Evolutionary conservation across 2,329 filamentous ascomycete species (phyloP).

Genomic region (Harringtonia lauricola): DNA sequence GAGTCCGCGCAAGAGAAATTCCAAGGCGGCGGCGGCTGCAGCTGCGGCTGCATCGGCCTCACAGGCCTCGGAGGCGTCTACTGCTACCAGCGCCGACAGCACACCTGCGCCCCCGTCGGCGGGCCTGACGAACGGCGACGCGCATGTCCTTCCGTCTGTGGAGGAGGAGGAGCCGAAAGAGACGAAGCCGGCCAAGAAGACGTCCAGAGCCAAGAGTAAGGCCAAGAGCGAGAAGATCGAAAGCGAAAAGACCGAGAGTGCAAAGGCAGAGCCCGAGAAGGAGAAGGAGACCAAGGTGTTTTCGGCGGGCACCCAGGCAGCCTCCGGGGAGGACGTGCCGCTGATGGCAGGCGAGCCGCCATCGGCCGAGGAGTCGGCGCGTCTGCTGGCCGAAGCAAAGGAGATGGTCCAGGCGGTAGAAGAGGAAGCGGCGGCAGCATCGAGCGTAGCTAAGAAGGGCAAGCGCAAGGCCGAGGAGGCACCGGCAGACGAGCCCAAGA

Average conservation of each 20-base stretch:
- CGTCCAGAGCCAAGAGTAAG: slow-evolving; percentile 2
- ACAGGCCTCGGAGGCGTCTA: slow-evolving; percentile 27
- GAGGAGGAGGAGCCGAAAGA: slow-evolving; percentile 32
- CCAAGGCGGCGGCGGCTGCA: slow-evolving; percentile 25
- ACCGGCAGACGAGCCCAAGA: slow-evolving; percentile 54
- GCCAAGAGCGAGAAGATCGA: slow-evolving; percentile 1
- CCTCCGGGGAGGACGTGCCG: slow-evolving; percentile 66
- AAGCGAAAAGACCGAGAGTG: too few species aligned
- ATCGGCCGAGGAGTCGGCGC: slow-evolving; percentile 64
- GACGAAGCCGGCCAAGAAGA: slow-evolving; percentile 3
- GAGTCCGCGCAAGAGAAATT: slow-evolving; percentile 43
- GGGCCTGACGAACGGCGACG: slow-evolving; percentile 18
- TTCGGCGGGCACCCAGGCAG: slow-evolving; percentile 36
- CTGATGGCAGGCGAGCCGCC: slow-evolving; percentile 58
- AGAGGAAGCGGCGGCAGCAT: slow-evolving; percentile 26
- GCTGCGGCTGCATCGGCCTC: slow-evolving; percentile 15
- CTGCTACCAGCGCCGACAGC: slow-evolving; percentile 14
- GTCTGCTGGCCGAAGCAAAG: slow-evolving; percentile 78
- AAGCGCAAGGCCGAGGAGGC: slow-evolving; percentile 71
- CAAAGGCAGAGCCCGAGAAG: not conserved
- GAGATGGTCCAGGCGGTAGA: slow-evolving; percentile 69
- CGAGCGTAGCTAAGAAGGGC: slow-evolving; percentile 34
- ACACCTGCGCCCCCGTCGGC: slow-evolving; percentile 15
- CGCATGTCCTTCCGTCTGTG: slow-evolving; percentile 32
- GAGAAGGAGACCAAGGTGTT: slow-evolving; percentile 47